Percentiles rank a stretch among this genome's conserved stretches.
These are phyloP conservation scores for Syncephalastrum monosporum DNA, from an alignment of 371 early-diverging fungal species.

Conservation along the genomic window DNA sequence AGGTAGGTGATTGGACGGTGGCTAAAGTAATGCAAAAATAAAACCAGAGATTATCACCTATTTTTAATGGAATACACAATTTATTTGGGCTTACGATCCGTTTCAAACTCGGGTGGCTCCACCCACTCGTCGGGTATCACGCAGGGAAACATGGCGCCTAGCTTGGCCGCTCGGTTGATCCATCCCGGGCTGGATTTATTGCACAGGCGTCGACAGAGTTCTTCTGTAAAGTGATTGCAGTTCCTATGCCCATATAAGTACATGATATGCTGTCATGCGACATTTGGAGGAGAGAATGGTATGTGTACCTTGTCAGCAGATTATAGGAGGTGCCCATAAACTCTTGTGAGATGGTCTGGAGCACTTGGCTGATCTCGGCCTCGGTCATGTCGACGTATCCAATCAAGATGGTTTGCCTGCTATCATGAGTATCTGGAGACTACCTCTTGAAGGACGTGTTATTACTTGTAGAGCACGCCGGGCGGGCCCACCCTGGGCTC, in stretches of 20 bases:
- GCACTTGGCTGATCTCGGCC: slow-evolving; percentile 43
- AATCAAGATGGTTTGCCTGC: slow-evolving; percentile 58
- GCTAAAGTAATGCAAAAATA: slow-evolving; percentile 2
- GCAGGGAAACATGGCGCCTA: slow-evolving; percentile 69
- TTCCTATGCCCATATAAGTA: slow-evolving; percentile 37
- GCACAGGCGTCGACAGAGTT: slow-evolving; percentile 50
- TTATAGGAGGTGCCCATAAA: slow-evolving; percentile 59
- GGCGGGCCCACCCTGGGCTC: slow-evolving; percentile 59
- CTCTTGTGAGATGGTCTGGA: slow-evolving; percentile 55
- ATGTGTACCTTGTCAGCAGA: slow-evolving; percentile 54
- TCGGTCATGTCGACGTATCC: slow-evolving; percentile 52
- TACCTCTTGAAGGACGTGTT: neutral
- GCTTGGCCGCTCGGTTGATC: slow-evolving; percentile 68
- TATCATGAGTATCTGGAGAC: neutral
- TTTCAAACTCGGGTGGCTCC: slow-evolving; percentile 56
- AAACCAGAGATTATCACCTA: neutral
- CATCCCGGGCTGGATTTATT: slow-evolving; percentile 61
- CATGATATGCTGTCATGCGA: too few relatives aligned
- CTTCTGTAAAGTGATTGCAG: slow-evolving; percentile 67
- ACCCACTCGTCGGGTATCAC: slow-evolving; percentile 68
- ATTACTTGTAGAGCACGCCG: slow-evolving; percentile 61
- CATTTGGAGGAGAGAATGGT: slow-evolving; percentile 3
- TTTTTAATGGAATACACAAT: neutral
- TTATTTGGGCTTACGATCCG: slow-evolving; percentile 11
- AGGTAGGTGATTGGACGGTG: slow-evolving; percentile 6